Percentiles rank a stretch among this genome's conserved stretches.
Evolutionary conservation across 371 early-diverging fungal genomes (phyloP).

Genomic region (Mortierella sp.): DNA sequence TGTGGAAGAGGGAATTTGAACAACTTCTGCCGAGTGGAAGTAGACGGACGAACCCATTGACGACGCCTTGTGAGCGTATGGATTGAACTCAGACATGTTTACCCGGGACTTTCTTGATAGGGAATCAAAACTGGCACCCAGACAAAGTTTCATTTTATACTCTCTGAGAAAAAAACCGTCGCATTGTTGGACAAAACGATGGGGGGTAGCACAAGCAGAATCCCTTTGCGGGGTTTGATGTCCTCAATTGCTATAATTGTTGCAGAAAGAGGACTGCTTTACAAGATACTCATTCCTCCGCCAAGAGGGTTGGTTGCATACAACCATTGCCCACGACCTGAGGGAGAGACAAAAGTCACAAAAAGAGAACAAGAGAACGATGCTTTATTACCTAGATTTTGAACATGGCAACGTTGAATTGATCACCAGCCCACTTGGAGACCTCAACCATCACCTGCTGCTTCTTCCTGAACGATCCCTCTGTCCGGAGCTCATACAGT

Average conservation of each 20-base stretch:
- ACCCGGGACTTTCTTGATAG: conserved; percentile 30
- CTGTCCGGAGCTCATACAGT: conserved; percentile 70
- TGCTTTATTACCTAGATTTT: conserved; percentile 32
- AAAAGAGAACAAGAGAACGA: too few species aligned
- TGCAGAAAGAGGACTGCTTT: conserved; percentile 1
- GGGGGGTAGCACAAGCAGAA: neutral
- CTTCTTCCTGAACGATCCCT: conserved; percentile 64
- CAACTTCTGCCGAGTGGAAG: conserved; percentile 37
- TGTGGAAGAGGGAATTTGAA: conserved; percentile 47
- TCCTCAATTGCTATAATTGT: too few species aligned
- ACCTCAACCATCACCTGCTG: conserved; percentile 66
- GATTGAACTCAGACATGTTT: conserved; percentile 42
- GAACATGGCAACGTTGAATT: conserved; percentile 61
- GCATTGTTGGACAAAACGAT: neutral
- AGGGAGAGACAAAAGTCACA: too few species aligned
- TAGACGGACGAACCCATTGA: conserved; percentile 37
- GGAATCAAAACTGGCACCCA: neutral
- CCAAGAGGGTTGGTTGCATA: neutral
- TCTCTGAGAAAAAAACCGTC: neutral
- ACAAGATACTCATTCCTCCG: neutral
- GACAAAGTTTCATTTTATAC: neutral
- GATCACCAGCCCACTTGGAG: conserved; percentile 72
- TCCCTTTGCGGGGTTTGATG: too few species aligned
- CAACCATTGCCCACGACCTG: too few species aligned
- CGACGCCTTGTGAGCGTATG: conserved; percentile 37